phyloP scores from a whole-genome alignment of 169 alveolate genomes.

The Plasmodium gonderi region DNA sequence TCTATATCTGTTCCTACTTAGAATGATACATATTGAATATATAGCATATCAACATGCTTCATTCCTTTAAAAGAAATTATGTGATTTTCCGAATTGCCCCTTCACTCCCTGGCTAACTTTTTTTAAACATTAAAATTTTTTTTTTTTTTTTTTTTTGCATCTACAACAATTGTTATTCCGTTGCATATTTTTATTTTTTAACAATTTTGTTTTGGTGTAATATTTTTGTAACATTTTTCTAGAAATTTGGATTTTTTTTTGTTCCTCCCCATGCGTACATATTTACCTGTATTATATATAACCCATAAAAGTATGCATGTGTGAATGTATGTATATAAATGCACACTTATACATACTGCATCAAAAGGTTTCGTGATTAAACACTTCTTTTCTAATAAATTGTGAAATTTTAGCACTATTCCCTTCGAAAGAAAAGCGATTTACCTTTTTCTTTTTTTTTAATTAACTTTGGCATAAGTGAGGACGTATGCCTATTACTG shows the following conservation, averaged over 20 bases:
- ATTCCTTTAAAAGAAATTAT: background rate
- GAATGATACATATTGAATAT: background rate
- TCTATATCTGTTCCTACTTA: background rate
- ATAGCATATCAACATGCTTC: background rate
- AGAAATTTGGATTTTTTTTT: too few relatives aligned
- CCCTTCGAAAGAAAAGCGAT: background rate
- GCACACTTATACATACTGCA: background rate
- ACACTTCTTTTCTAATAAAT: background rate
- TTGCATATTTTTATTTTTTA: too few relatives aligned
- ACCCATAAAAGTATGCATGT: background rate
- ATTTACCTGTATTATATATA: background rate
- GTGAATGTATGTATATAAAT: background rate
- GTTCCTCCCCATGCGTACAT: background rate
- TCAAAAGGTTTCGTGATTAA: background rate
- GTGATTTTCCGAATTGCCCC: background rate
- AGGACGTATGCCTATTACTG: background rate
- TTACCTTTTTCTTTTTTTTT: background rate
- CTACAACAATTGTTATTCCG: too few relatives aligned
- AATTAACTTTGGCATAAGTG: background rate
- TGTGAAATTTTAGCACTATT: background rate
- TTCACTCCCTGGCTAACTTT: too few relatives aligned
- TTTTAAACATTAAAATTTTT: too few relatives aligned
- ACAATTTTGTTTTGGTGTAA: too few relatives aligned
- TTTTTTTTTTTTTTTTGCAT: too few relatives aligned
- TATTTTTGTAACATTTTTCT: too few relatives aligned